Evolutionary conservation across 1,139 yeast species (phyloP).

Genomic region (Yueomyces sp.): DNA sequence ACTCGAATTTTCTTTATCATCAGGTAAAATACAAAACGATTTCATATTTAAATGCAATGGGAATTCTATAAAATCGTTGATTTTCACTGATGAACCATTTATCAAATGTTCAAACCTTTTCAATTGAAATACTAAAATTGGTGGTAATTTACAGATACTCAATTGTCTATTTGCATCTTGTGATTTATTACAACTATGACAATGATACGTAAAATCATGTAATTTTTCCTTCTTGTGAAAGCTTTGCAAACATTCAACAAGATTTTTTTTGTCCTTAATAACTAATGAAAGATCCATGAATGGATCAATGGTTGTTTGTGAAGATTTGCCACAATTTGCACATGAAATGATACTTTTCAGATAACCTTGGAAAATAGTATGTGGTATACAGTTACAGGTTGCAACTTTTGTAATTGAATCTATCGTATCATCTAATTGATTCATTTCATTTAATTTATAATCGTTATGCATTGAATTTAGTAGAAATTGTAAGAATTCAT

Average conservation of each 20-base stretch:
- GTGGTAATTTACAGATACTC: constrained; percentile 55
- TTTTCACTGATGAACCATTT: constrained; percentile 41
- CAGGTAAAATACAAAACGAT: constrained; percentile 34
- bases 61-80: constrained; percentile 61
- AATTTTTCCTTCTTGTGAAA: constrained; percentile 69
- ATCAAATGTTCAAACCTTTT: constrained; percentile 74
- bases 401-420: not conserved
- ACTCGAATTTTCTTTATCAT: constrained; percentile 5
- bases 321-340: constrained; percentile 48
- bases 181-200: constrained; percentile 48
- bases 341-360: constrained; percentile 68
- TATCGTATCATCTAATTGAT: constrained; percentile 4
- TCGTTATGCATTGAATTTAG: constrained; percentile 71
- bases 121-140: constrained; percentile 70
- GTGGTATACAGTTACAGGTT: constrained; percentile 65
- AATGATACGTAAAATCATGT: constrained; percentile 54
- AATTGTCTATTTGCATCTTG: constrained; percentile 64
- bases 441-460: constrained; percentile 14
- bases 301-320: constrained; percentile 66
- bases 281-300: constrained; percentile 83
- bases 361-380: constrained; percentile 65
- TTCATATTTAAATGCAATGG: constrained; percentile 64
- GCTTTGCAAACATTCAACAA: constrained; percentile 57
- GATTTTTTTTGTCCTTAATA: constrained; percentile 29
- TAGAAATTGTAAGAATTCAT: constrained; percentile 88